Base-by-base conservation (phyloP, 2,329 filamentous ascomycete genomes). In the Diaporthe ilicicola region DNA sequence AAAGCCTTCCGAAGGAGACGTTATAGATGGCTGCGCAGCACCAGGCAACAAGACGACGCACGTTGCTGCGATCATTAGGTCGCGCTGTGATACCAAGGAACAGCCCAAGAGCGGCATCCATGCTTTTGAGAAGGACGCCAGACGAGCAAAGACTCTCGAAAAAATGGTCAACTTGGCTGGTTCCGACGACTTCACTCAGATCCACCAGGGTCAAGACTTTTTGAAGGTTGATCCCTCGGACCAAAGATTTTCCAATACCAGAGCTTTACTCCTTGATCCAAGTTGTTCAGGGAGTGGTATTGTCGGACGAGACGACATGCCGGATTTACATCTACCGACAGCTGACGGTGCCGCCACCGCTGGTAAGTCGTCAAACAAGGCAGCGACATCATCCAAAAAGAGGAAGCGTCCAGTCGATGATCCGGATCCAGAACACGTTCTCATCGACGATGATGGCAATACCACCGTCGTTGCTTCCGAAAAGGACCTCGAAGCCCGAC, bases 41-140 rank as follows among this genome's bases (percentile, higher is more conserved):
- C 96, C 96, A 1, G 96, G 96, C 7, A 99, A 99, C 81, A 99
- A 99, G 82, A 98, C 96, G 1, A 98, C 95, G 9, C 96, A 98
- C 80, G 83, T 97, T 56, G 94, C 95, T 0, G 92, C 94, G 2
- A 89, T 98, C 5, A 77, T 96, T 61, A 84, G 79, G 66, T 82
- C 81, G 61, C 82, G 81, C 0, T 83, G 81, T 50, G 79, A 76
- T 37, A 74, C 71, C 22, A 73, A 75, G 37, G 54, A 51, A 51
- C 77, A 75, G 73, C 82, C 84, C 61, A 85, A 7, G 3, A 27
- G 44, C n/a, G n/a, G 79, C 27, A 91, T 99, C 29, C 90, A 91
- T 74, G 94, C 94, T 0, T 96, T 94, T 76, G 94, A 97, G 79
- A 93, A 93, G 76, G 92, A 97, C 78, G 82, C 84, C 32, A 81